Percentiles rank a stretch among this genome's conserved stretches.
Conservation (phyloP, 73 alveolate species). For the Paraurostyla sp. region DNA sequence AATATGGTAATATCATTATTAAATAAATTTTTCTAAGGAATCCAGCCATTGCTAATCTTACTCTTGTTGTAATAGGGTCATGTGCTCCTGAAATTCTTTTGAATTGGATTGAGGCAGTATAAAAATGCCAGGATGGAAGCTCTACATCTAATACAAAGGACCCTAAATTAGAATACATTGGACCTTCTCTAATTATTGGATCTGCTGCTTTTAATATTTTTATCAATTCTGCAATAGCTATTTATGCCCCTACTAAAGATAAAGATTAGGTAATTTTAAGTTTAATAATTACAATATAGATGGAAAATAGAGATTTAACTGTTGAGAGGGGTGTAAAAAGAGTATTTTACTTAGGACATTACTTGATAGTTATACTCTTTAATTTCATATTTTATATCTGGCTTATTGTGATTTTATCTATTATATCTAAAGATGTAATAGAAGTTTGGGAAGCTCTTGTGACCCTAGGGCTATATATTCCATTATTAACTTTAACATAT, state of each 20-base stretch:
- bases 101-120: slow-evolving; percentile 72
- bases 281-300: not conserved
- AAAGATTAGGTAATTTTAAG: slow-evolving; percentile 29
- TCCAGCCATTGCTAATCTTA: slow-evolving; percentile 85
- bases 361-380: not conserved
- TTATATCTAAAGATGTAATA: not conserved
- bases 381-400: not conserved
- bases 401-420: not conserved
- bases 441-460: slow-evolving; percentile 42
- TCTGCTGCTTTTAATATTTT: slow-evolving; percentile 77
- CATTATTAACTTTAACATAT: not conserved
- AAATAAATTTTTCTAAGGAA: too few species aligned
- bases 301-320: slow-evolving; percentile 28
- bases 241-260: slow-evolving; percentile 65
- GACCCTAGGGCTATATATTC: slow-evolving; percentile 17
- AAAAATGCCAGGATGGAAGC: too few species aligned
- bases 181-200: slow-evolving; percentile 84
- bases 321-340: slow-evolving; percentile 38
- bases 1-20: too few species aligned
- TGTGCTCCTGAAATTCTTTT: slow-evolving; percentile 86
- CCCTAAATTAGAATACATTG: slow-evolving; percentile 71
- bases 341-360: not conserved
- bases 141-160: slow-evolving; percentile 38
- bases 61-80: slow-evolving; percentile 86
- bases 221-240: slow-evolving; percentile 73